These are phyloP conservation scores for Linum tenue DNA, from an alignment of 345 rosid genomes.

Conservation along the genomic window DNA sequence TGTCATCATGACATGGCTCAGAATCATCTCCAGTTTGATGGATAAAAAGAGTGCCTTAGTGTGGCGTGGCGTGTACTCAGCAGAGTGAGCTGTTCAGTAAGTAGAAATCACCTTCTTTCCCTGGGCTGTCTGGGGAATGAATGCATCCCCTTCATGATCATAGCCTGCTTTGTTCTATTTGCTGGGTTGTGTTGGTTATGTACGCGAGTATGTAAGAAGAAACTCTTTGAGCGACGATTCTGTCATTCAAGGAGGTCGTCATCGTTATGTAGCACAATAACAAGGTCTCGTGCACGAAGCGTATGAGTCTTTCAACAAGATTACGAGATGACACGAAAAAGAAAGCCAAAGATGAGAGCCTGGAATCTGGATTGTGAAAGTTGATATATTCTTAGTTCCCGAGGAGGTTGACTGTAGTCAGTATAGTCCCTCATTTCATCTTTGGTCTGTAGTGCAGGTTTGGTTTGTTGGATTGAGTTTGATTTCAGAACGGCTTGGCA, in stretches of 20 bases:
- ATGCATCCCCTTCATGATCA: constrained; percentile 8
- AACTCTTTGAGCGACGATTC: background rate
- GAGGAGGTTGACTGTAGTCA: too few species aligned
- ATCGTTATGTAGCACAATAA: background rate
- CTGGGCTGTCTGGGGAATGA: constrained; percentile 13
- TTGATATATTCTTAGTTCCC: too few species aligned
- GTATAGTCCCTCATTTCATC: too few species aligned
- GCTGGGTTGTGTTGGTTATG: constrained; percentile 14
- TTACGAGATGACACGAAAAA: background rate
- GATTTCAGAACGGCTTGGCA: too few species aligned
- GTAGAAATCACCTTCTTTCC: constrained; percentile 13
- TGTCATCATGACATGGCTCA: constrained; percentile 17
- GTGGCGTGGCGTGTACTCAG: constrained; percentile 10
- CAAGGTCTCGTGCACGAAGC: background rate
- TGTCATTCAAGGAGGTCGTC: background rate
- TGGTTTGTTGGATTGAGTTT: too few species aligned
- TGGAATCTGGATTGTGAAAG: background rate
- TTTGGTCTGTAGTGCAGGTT: too few species aligned
- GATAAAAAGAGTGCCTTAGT: constrained; percentile 3
- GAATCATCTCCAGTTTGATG: constrained; percentile 7
- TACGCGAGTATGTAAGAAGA: constrained; percentile 4
- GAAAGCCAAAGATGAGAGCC: background rate
- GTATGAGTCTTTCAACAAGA: too few species aligned
- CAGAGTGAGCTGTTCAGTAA: background rate
- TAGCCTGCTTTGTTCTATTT: constrained; percentile 4